These are phyloP conservation scores for Neonectria ditissima DNA, from an alignment of 2,329 filamentous ascomycete species.

Conservation along the genomic window DNA sequence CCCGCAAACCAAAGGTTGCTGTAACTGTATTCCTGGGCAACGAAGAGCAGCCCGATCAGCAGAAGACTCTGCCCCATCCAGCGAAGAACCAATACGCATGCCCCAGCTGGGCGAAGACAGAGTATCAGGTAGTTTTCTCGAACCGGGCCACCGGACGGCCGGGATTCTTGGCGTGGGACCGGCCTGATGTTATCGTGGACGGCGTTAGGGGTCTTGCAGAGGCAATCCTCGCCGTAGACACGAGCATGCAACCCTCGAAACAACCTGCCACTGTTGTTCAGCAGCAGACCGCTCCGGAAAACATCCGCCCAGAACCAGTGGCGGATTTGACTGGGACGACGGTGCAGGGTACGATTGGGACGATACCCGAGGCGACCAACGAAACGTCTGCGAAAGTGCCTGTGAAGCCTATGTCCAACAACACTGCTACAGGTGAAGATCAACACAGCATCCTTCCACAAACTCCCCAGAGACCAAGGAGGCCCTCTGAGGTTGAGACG, in stretches of 20 bases:
- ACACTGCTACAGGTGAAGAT: conserved; percentile 23
- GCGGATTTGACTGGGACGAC: conserved; percentile 46
- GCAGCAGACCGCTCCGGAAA: conserved; percentile 50
- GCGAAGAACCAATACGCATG: conserved; percentile 54
- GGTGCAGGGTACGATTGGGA: conserved; percentile 32
- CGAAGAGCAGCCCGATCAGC: conserved; percentile 35
- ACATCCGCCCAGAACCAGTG: conserved; percentile 13
- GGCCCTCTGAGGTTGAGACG: not conserved
- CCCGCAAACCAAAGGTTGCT: conserved; percentile 54
- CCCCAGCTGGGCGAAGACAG: conserved; percentile 60
- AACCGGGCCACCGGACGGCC: conserved; percentile 55
- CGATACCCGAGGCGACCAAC: conserved; percentile 14
- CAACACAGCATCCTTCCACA: conserved; percentile 30
- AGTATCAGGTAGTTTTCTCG: conserved; percentile 57
- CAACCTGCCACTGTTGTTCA: conserved; percentile 46
- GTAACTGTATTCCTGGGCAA: conserved; percentile 62
- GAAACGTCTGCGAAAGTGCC: not conserved
- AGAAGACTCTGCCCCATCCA: conserved; percentile 38
- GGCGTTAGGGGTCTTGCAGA: conserved; percentile 57
- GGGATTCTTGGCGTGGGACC: conserved; percentile 62
- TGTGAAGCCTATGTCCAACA: conserved; percentile 25
- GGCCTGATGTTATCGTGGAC: conserved; percentile 58
- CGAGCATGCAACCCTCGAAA: conserved; percentile 49
- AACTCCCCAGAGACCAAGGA: conserved; percentile 14
- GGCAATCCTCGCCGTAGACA: conserved; percentile 53